Conservation (phyloP, 2,329 filamentous ascomycete species). For the Dothistroma septosporum region DNA sequence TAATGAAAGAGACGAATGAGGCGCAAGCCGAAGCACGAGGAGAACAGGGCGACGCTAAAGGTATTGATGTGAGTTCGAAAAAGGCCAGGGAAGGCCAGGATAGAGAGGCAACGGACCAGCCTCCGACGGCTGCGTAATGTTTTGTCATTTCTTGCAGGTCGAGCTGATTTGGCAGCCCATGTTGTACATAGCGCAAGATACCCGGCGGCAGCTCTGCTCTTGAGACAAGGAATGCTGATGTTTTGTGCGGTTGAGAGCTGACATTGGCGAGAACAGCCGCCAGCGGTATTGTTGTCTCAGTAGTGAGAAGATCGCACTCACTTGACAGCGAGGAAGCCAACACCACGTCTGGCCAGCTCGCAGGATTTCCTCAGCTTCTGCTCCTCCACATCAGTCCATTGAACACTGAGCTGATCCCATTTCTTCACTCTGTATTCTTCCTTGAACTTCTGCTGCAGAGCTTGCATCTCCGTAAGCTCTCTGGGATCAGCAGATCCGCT, state of each 20-base stretch:
- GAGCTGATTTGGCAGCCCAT: not conserved
- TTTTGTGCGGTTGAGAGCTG: not conserved
- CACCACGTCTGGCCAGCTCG: conserved; percentile 53
- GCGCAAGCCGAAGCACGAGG: conserved; percentile 4
- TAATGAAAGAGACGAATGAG: conserved; percentile 16
- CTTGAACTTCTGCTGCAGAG: conserved; percentile 53
- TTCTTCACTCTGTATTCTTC: conserved; percentile 57
- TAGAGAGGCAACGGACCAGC: not conserved
- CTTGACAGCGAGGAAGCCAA: conserved; percentile 58
- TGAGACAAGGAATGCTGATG: not conserved
- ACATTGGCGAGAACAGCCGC: not conserved
- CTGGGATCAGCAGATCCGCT: conserved; percentile 61
- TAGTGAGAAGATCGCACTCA: conserved; percentile 30
- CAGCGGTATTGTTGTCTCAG: not conserved
- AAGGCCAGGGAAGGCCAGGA: not conserved
- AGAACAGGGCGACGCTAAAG: not conserved
- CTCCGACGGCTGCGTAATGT: not conserved
- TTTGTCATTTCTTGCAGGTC: not conserved
- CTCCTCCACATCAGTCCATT: conserved; percentile 63
- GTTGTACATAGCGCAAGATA: conserved; percentile 8
- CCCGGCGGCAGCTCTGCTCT: conserved; percentile 4
- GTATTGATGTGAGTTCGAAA: not conserved
- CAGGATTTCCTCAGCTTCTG: conserved; percentile 56
- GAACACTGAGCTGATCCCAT: conserved; percentile 59
- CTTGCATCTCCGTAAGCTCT: conserved; percentile 53